Percentiles rank a stretch among this genome's conserved stretches.
These are phyloP conservation scores for Hymenoscyphus repandus DNA, from an alignment of 2,329 filamentous ascomycete species.

Conservation along the genomic window DNA sequence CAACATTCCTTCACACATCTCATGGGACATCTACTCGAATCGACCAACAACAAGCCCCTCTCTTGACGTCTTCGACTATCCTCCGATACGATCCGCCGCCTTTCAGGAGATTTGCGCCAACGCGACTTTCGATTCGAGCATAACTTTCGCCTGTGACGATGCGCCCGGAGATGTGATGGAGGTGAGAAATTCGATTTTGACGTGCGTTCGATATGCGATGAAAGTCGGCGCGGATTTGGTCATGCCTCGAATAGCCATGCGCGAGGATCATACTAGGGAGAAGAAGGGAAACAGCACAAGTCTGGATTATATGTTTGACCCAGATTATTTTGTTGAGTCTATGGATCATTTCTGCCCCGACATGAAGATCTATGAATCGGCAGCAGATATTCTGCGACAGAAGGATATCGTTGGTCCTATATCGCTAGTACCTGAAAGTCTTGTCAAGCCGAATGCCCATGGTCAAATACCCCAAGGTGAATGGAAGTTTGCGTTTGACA, in stretches of 20 bases:
- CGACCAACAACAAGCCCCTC: conserved; percentile 8
- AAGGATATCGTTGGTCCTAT: conserved; percentile 12
- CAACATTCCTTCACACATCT: conserved; percentile 12
- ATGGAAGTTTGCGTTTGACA: conserved; percentile 18
- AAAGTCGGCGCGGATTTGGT: conserved; percentile 25
- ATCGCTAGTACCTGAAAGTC: conserved; percentile 18
- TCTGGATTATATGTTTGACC: conserved; percentile 25
- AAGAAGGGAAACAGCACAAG: conserved; percentile 12
- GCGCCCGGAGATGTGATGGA: conserved; percentile 26
- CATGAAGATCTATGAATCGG: conserved; percentile 15
- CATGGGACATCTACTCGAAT: conserved; percentile 21
- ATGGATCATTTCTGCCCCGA: conserved; percentile 21
- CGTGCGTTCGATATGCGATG: conserved; percentile 28
- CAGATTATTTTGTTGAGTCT: conserved; percentile 20
- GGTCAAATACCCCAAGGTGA: conserved; percentile 1
- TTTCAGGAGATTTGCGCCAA: conserved; percentile 21
- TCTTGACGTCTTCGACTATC: conserved; percentile 21
- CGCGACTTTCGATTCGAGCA: conserved; percentile 21
- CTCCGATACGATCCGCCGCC: conserved; percentile 16
- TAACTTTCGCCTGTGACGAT: conserved; percentile 24
- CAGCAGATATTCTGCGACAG: conserved; percentile 8
- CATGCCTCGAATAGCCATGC: conserved; percentile 19
- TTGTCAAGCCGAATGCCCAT: neutral
- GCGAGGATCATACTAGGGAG: conserved; percentile 8
- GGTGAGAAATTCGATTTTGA: conserved; percentile 27